A percentile compares a stretch with the other conserved stretches of the same genome.
phyloP scores from a whole-genome alignment of 208 protist species.

The Trypanosomatidae sp. region DNA sequence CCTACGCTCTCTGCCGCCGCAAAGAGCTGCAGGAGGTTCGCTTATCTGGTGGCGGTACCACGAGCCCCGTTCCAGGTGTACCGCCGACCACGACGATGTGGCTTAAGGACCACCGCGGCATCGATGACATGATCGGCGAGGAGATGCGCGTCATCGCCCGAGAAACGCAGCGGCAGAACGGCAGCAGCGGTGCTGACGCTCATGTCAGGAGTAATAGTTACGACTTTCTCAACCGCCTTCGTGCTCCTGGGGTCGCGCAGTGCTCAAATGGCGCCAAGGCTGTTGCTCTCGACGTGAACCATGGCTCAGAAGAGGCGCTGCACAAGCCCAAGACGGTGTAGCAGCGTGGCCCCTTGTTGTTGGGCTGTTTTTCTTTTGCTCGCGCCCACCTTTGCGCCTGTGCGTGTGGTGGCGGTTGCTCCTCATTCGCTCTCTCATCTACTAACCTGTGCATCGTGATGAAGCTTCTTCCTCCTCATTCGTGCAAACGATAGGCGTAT shows the following conservation, averaged over 20 bases:
- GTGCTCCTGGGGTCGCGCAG: neutral
- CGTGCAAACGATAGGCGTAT: neutral
- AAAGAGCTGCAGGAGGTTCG: slow-evolving; percentile 74
- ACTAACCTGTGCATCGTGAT: neutral
- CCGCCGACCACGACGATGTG: neutral
- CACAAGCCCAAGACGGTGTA: slow-evolving; percentile 24
- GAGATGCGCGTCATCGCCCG: slow-evolving; percentile 7
- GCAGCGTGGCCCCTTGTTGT: neutral
- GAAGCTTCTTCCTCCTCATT: neutral
- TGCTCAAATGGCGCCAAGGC: neutral
- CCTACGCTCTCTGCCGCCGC: slow-evolving; percentile 48
- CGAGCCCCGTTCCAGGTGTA: neutral
- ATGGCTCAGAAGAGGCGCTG: neutral
- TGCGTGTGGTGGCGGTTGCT: neutral
- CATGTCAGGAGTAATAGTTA: neutral
- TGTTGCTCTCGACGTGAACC: slow-evolving; percentile 14
- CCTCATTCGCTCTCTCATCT: neutral
- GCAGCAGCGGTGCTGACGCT: slow-evolving; percentile 1
- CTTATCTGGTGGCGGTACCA: slow-evolving; percentile 14
- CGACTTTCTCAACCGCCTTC: neutral
- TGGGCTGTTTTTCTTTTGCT: neutral
- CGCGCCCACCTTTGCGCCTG: neutral
- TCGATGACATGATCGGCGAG: neutral
- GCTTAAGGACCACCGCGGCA: neutral
- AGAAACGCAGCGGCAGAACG: neutral